These are phyloP conservation scores for Anthostomella pinea DNA, from an alignment of 2,329 filamentous ascomycete genomes.

Conservation along the genomic window DNA sequence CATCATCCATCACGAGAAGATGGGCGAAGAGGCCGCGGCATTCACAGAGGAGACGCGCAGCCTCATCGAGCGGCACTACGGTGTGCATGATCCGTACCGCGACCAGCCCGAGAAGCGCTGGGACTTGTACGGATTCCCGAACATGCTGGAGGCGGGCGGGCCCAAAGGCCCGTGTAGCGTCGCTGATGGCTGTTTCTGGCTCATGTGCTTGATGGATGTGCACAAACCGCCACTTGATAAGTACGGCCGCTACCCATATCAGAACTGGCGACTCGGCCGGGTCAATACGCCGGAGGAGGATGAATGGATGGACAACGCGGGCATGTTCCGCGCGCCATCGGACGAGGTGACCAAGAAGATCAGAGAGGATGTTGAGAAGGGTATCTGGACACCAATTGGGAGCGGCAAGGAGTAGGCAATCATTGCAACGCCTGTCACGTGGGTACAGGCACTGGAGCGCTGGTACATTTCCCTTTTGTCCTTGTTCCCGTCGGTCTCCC, in stretches of 20 bases:
- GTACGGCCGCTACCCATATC: constrained; percentile 30
- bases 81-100: constrained; percentile 18
- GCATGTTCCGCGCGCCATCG: constrained; percentile 14
- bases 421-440: too few relatives aligned
- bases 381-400: constrained; percentile 23
- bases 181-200: constrained; percentile 23
- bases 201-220: constrained; percentile 25
- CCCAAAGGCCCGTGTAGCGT: constrained; percentile 16
- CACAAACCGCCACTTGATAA: constrained; percentile 26
- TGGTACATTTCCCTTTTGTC: too few relatives aligned
- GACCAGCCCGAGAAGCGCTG: constrained; percentile 12
- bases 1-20: constrained; percentile 26
- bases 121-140: constrained; percentile 24
- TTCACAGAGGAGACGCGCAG: constrained; percentile 23
- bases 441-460: too few relatives aligned
- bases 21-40: constrained; percentile 7
- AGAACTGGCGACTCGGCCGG: constrained; percentile 24
- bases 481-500: too few relatives aligned
- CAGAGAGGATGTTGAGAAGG: constrained; percentile 10
- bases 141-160: constrained; percentile 11
- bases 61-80: constrained; percentile 19
- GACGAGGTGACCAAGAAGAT: constrained; percentile 14
- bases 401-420: not conserved
- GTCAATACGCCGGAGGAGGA: constrained; percentile 23
- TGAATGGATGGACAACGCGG: constrained; percentile 19